phyloP scores from a whole-genome alignment of 306 rosid species.

The Trichosanthes truncata region DNA sequence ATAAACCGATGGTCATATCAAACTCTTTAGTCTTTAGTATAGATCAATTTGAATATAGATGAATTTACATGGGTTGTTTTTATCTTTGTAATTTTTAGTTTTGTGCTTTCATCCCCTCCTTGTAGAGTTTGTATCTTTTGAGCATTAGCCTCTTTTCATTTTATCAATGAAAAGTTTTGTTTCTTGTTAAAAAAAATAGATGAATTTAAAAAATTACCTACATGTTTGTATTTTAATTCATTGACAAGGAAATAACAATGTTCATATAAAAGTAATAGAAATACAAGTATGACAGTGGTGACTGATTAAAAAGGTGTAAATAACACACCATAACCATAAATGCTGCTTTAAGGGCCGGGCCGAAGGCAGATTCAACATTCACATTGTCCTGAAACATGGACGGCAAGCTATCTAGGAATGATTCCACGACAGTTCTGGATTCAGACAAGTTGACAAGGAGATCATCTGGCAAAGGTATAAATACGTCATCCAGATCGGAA shows the following conservation, averaged over 20 bases:
- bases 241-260: background rate
- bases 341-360: conserved; percentile 92
- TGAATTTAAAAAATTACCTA: background rate
- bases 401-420: conserved; percentile 90
- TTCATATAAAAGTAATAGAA: too few relatives aligned
- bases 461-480: conserved; percentile 98
- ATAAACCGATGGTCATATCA: background rate
- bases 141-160: too few relatives aligned
- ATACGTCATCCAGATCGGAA: conserved; percentile 92
- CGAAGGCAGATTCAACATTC: conserved; percentile 94
- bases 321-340: conserved; percentile 83
- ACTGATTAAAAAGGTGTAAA: background rate
- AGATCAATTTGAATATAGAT: background rate
- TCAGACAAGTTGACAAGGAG: conserved; percentile 96
- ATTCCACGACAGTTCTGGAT: conserved; percentile 89
- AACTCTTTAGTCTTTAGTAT: background rate
- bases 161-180: too few relatives aligned
- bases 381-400: conserved; percentile 86
- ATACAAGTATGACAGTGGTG: background rate
- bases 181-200: too few relatives aligned
- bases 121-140: too few relatives aligned
- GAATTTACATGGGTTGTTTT: background rate
- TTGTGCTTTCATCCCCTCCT: too few relatives aligned
- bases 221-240: background rate
- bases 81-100: too few relatives aligned